Evolutionary conservation across 345 rosid species (phyloP), one percentile per base, ranked within the genome.

Genomic region (Hibiscus tridactylites): DNA sequence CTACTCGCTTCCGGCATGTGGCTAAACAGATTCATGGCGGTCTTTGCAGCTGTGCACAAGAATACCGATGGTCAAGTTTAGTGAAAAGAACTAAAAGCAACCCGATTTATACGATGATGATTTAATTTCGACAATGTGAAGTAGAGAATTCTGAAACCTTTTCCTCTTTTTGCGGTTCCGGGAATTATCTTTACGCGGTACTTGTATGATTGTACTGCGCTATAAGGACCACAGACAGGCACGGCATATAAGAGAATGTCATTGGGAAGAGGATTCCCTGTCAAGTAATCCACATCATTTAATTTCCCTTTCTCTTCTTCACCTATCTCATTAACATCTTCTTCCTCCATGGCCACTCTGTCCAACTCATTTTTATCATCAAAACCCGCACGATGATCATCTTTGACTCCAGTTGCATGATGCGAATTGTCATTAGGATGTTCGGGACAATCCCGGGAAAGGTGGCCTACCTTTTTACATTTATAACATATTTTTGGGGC

Each of bases 141-240:
- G n/a, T 71, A 12, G 8, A 21, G 63, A 21, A 71, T 46, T 6
- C 61, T 24, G 6, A 42, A 76, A 91, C 99, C 99, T 78, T 96
- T 92, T 81, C 99, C 99, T 81, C 80, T 92, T 87, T 92, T 96
- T 53, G 90, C 90, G 61, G 88, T 79, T 73, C 99, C 99, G 52
- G 99, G 98, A 49, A 86, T 84, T 26, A 93, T 83, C 88, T 96
- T 96, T 69, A 89, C 95, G 3, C 85, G 90, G 85, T 90, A 96
- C 73, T 96, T 96, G 65, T 92, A 96, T 1, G 94, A 85, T 72
- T 92, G 99, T 35, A 95, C 74, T 9, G 98, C 95, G 65, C 79
- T 87, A 73, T 95, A 95, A 3, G 99, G 99, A 73, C 94, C 99
- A 9, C 98, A 96, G 58, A 92, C 93, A 8, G 99, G 97, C 71